Base-by-base conservation (phyloP, 1,284 basidiomycete genomes). In the Polyporus tsugae region DNA sequence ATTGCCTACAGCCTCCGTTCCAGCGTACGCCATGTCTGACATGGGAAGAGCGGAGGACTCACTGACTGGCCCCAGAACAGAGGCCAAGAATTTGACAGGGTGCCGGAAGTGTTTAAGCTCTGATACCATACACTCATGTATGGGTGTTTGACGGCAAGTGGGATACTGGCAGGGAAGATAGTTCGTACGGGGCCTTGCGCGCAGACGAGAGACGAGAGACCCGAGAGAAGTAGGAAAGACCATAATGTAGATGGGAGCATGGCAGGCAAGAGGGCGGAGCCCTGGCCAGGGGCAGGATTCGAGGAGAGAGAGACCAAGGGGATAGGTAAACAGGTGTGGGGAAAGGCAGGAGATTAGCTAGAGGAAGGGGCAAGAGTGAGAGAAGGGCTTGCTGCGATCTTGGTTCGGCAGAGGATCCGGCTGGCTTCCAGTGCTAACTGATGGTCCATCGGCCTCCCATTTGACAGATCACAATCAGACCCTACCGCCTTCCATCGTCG, bases 121-220 rank as follows among this genome's bases (percentile, higher is more conserved):
- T 5, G 2, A 15, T 61, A 29, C 73, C 73, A 74, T 41, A 60
- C 52, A 46, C 62, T 66, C 58, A 74, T 29, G 53, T 70, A 71
- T 17, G 73, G 72, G 2, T 64, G 61, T 15, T 66, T 66, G 33
- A 70, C 63, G 44, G 68, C 63, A 25, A 73, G 65, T 35, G 72
- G 72, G 6, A 73, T 61, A 29, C 33, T 39, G 1, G 67, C 62
- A 2, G 69, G 68, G 44, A 67, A 71, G 60, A 72, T 46, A 1
- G 60, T 66, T 63, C 62, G 68, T 4, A 52, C 10, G 22, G 46
- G 22, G 17, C 62, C 60, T 49, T 72, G 67, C 38, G 68, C 62
- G 22, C 29, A 39, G 25, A 58, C 69, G 58, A 71, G 64, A 39
- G 66, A 33, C 29, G 59, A 44, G 53, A 69, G 58, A 9, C 63